Conservation (phyloP, 2,329 filamentous ascomycete species). For the Colletotrichum costaricense region DNA sequence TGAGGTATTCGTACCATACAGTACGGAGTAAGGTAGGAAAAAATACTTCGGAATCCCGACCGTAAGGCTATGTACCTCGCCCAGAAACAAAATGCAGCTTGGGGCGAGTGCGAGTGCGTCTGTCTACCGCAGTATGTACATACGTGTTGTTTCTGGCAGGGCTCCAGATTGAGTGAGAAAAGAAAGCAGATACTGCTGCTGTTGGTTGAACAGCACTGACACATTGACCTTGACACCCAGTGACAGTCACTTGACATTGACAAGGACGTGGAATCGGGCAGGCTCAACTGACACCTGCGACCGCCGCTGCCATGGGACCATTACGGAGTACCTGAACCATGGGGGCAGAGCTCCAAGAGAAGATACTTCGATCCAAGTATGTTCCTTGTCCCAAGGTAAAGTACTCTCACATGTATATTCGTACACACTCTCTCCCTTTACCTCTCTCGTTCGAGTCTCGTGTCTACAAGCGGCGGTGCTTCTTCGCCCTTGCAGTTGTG, state of each 20-base stretch:
- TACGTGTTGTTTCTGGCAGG: neutral
- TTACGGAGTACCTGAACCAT: neutral
- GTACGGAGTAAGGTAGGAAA: neutral
- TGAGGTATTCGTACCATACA: too few species aligned
- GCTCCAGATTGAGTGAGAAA: neutral
- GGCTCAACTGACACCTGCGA: conserved; percentile 7
- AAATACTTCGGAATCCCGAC: neutral
- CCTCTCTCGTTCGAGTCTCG: neutral
- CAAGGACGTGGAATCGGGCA: neutral
- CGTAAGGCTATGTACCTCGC: neutral
- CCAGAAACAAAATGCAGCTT: too few species aligned
- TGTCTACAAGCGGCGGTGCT: neutral
- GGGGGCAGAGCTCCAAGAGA: too few species aligned
- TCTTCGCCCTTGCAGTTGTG: neutral
- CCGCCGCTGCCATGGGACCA: conserved; percentile 8
- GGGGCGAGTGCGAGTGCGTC: too few species aligned
- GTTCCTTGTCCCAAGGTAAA: neutral
- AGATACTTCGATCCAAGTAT: neutral
- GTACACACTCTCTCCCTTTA: neutral
- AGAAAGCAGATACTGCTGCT: neutral
- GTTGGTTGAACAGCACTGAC: neutral
- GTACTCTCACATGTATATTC: neutral
- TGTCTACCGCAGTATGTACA: neutral
- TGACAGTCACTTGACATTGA: neutral
- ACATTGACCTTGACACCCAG: neutral